phyloP scores from a whole-genome alignment of 805 yeast species.

The Candida hispaniensis region DNA sequence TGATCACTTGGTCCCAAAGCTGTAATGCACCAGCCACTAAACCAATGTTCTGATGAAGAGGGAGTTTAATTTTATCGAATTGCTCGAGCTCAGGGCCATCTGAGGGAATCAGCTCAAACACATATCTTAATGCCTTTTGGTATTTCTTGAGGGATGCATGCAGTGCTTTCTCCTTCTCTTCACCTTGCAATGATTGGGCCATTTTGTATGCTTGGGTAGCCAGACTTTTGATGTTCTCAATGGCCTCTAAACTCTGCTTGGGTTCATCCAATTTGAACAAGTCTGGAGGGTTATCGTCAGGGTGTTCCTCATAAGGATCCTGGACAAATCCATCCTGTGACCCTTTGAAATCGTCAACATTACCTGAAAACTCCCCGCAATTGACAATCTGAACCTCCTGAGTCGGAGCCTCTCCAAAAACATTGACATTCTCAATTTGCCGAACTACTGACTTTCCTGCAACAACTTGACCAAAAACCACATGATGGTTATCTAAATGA shows the following conservation, averaged over 20 bases:
- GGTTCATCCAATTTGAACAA: conserved; percentile 14
- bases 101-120: conserved; percentile 58
- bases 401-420: conserved; percentile 63
- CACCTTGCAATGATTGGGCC: conserved; percentile 1
- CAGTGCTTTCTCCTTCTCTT: conserved; percentile 1
- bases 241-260: background rate
- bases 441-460: conserved; percentile 71
- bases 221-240: conserved; percentile 4
- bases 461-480: conserved; percentile 89
- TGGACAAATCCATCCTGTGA: conserved; percentile 9
- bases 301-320: conserved; percentile 11
- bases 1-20: conserved; percentile 43
- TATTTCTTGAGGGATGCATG: conserved; percentile 52
- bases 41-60: conserved; percentile 63
- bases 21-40: conserved; percentile 58
- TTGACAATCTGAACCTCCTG: conserved; percentile 53
- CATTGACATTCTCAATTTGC: conserved; percentile 62
- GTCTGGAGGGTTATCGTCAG: conserved; percentile 15
- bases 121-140: conserved; percentile 56
- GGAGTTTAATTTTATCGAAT: conserved; percentile 43
- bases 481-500: conserved; percentile 93
- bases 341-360: conserved; percentile 5
- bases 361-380: conserved; percentile 50
- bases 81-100: conserved; percentile 40
- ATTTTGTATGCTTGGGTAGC: conserved; percentile 11